Conservation (phyloP, 345 rosid species). For the Dimocarpus longan region DNA sequence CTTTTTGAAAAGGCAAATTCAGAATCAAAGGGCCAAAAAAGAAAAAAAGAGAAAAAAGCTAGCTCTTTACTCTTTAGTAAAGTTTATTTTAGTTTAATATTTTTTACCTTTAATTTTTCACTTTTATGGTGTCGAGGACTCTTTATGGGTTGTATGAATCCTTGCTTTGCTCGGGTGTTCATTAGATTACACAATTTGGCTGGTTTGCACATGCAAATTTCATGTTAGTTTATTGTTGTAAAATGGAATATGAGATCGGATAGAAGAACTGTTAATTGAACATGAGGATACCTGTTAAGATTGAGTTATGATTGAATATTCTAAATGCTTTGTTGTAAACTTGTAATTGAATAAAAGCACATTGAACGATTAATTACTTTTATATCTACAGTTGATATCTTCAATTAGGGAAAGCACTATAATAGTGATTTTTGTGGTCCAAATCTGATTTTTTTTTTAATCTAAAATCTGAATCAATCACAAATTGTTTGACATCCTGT, state of each 20-base stretch:
- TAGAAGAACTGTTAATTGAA: too few relatives aligned
- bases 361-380: not conserved
- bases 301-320: not conserved
- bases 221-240: not conserved
- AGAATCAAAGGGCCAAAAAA: not conserved
- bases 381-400: too few relatives aligned
- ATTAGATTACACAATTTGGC: not conserved
- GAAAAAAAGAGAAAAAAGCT: not conserved
- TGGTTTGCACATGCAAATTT: slow-evolving; percentile 20
- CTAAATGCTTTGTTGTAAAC: slow-evolving; percentile 4
- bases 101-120: not conserved
- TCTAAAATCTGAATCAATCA: not conserved
- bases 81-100: not conserved
- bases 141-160: slow-evolving; percentile 10
- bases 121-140: not conserved
- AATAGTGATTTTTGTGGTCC: not conserved
- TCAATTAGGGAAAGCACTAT: not conserved
- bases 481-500: too few relatives aligned
- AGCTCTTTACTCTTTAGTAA: not conserved
- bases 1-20: slow-evolving; percentile 17
- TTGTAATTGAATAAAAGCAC: not conserved
- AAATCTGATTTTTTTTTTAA: not conserved
- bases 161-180: slow-evolving; percentile 20
- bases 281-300: not conserved
- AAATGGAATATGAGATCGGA: not conserved